Evolutionary conservation across 352 stramenopile genomes (phyloP), one percentile per base, ranked within the genome.

Genomic region (Pythium dissimile): DNA sequence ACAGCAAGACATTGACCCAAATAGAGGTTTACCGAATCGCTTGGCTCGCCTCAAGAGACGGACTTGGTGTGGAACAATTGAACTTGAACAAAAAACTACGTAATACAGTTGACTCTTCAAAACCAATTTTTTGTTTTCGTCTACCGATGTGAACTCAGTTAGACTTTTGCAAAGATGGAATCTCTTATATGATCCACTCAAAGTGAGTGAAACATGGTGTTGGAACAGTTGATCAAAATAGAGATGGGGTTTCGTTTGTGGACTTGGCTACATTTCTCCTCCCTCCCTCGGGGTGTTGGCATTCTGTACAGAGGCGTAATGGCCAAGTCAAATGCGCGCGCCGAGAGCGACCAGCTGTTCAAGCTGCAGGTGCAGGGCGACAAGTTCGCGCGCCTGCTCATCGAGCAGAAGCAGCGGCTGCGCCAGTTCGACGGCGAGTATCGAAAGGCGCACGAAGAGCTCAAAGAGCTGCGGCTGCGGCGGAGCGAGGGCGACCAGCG

Each of bases 281-380:
- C n/a, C n/a, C n/a, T n/a, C n/a, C n/a, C n/a, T n/a, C n/a, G n/a
- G n/a, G n/a, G n/a, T n/a, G n/a, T n/a, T n/a, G n/a, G n/a, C n/a
- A n/a, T n/a, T n/a, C n/a, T n/a, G n/a, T n/a, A n/a, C n/a, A n/a
- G n/a, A n/a, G 18, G 6, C 12, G 24, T 18, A 16, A 88, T 86
- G 74, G 71, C 74, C 66, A 85, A 82, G 71, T 77, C 72, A 26
- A 86, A 86, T 54, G 76, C 72, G 41, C 72, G 72, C 28, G 76
- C 77, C 23, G 78, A 89, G 67, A 89, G 77, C 43, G 82, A 92
- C 55, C 73, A 86, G 67, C 74, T 90, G 47, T 92, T 92, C 71
- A 85, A 86, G 46, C 63, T 92, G n/a, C 82, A 92, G 54, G 68
- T 89, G 3, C 77, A 90, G 62, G 77, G 77, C 16, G 82, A 92